Percentiles rank a stretch among this genome's conserved stretches.
Conservation (phyloP, 495 filamentous ascomycete genomes). For the Daldinia grandis region DNA sequence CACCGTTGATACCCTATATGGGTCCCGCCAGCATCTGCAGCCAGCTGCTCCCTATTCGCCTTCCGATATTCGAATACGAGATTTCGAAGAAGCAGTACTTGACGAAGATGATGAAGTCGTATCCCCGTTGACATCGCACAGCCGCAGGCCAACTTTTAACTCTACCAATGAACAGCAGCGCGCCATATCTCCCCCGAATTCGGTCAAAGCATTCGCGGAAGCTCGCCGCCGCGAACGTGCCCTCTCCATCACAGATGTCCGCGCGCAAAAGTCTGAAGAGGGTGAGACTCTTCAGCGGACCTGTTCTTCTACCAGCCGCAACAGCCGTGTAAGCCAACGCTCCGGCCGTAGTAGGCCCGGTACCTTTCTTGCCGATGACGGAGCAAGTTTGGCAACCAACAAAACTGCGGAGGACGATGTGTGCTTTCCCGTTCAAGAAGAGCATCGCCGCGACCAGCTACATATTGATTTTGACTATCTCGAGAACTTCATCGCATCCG, state of each 20-base stretch:
- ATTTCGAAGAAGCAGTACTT: conserved; percentile 80
- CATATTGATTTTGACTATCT: conserved; percentile 87
- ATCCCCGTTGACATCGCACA: conserved; percentile 49
- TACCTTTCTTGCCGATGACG: conserved; percentile 56
- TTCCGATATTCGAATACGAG: conserved; percentile 48
- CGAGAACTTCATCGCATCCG: conserved; percentile 75
- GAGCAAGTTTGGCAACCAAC: conserved; percentile 59
- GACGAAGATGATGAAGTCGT: conserved; percentile 73
- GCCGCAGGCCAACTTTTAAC: conserved; percentile 58
- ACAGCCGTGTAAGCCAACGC: conserved; percentile 46
- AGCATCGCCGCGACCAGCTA: conserved; percentile 54
- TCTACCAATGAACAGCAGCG: conserved; percentile 58
- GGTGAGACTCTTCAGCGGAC: conserved; percentile 75
- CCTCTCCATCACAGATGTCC: conserved; percentile 59
- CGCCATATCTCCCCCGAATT: conserved; percentile 90
- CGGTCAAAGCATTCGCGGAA: conserved; percentile 96
- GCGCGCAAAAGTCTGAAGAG: conserved; percentile 58
- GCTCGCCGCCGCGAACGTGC: conserved; percentile 66
- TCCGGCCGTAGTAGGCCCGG: conserved; percentile 54
- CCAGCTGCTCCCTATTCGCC: conserved; percentile 47
- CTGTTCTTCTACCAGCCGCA: conserved; percentile 71
- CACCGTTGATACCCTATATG: conserved; percentile 62
- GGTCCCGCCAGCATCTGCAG: conserved; percentile 53
- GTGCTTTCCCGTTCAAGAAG: conserved; percentile 74
- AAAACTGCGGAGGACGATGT: conserved; percentile 80